These are phyloP conservation scores for Mycogone perniciosa DNA, from an alignment of 2,329 filamentous ascomycete genomes.

Conservation along the genomic window DNA sequence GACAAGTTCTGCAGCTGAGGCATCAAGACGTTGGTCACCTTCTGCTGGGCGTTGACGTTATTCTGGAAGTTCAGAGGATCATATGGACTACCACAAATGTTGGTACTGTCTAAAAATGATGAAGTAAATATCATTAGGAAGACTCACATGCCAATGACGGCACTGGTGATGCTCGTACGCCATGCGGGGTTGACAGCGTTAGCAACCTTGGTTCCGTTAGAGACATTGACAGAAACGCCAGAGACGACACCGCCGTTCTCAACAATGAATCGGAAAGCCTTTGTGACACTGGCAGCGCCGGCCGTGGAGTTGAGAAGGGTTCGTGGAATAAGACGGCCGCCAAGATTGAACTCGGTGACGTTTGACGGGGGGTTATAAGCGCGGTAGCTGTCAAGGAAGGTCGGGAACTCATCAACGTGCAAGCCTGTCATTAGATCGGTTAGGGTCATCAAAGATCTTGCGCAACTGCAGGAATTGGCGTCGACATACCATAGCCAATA, in stretches of 20 bases:
- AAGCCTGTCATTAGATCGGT: not conserved
- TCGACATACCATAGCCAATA: constrained; percentile 1
- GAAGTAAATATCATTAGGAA: not conserved
- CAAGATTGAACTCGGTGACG: constrained; percentile 2
- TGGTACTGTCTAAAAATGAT: not conserved
- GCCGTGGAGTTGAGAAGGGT: not conserved
- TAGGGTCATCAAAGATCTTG: not conserved
- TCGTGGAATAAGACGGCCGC: constrained; percentile 1
- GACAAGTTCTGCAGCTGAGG: constrained; percentile 1
- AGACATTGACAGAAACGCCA: not conserved
- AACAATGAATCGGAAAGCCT: not conserved
- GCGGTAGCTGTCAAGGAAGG: not conserved
- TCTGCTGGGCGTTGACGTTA: not conserved
- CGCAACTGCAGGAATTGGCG: not conserved
- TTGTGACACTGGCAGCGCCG: not conserved
- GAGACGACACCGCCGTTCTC: not conserved
- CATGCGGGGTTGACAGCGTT: constrained; percentile 4
- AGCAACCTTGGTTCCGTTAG: not conserved
- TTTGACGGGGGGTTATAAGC: not conserved
- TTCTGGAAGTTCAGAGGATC: not conserved
- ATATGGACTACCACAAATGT: not conserved
- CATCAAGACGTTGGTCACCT: not conserved
- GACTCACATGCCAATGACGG: constrained; percentile 2
- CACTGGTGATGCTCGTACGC: not conserved
- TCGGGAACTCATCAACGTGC: not conserved